Evolutionary conservation across 768 basidiomycete genomes (phyloP).

Genomic region (Suillus placidus): DNA sequence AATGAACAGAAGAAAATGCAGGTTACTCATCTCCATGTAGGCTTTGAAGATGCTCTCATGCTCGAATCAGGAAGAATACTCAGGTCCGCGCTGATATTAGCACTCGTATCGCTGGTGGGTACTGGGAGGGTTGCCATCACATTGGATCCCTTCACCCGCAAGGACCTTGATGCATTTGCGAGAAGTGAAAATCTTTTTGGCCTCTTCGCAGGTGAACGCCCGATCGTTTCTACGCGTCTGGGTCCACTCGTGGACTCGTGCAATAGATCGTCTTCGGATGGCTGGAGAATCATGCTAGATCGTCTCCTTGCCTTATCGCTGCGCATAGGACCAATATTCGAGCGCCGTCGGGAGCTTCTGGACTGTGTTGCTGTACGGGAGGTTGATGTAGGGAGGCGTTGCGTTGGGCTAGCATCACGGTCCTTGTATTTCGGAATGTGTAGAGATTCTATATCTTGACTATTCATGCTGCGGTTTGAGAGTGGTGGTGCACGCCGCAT

Average conservation of each 20-base stretch:
- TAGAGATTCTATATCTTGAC: constrained; percentile 27
- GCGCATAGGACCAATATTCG: constrained; percentile 76
- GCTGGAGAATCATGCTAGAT: constrained; percentile 81
- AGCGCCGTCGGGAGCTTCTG: constrained; percentile 58
- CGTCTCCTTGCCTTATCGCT: constrained; percentile 72
- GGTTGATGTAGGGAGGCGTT: constrained; percentile 52
- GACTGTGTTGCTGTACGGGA: constrained; percentile 38
- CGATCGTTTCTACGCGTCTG: constrained; percentile 45
- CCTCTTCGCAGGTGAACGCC: constrained; percentile 60
- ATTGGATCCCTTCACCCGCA: constrained; percentile 36
- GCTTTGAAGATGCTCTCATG: constrained; percentile 47
- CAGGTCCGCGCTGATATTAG: constrained; percentile 43
- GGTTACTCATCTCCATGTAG: constrained; percentile 58
- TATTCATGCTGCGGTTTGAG: constrained; percentile 70
- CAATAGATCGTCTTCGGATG: constrained; percentile 41
- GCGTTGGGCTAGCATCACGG: constrained; percentile 45
- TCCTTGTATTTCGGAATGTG: constrained; percentile 41
- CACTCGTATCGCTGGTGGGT: constrained; percentile 46
- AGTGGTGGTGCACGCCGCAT: constrained; percentile 43
- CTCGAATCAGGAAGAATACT: constrained; percentile 32
- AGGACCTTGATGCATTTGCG: constrained; percentile 39
- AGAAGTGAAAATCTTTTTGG: constrained; percentile 59
- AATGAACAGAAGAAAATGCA: constrained; percentile 15
- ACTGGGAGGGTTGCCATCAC: constrained; percentile 36
- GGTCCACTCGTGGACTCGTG: constrained; percentile 35